Percentiles rank a stretch among this genome's conserved stretches.
Evolutionary conservation across 2,329 filamentous ascomycete species (phyloP).

Genomic region (Colletotrichum musicola): DNA sequence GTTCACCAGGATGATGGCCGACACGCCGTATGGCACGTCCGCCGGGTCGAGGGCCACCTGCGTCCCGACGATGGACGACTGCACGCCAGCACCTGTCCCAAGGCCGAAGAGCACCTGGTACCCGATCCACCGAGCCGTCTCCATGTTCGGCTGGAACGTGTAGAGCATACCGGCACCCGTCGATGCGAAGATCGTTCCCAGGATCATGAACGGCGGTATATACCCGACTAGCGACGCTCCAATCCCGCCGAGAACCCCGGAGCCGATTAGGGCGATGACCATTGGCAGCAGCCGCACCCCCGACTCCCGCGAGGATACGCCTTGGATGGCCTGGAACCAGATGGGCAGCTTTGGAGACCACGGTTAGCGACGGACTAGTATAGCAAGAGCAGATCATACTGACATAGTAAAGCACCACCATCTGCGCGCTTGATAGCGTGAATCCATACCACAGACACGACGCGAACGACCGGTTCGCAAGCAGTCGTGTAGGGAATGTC

Average conservation of each 20-base stretch:
- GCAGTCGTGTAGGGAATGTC: constrained; percentile 2
- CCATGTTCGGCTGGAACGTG: constrained; percentile 13
- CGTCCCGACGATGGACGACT: constrained; percentile 15
- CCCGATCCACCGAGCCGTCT: constrained; percentile 27
- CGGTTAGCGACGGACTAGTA: too few relatives aligned
- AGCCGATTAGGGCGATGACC: constrained; percentile 45
- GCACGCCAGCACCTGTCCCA: constrained; percentile 15
- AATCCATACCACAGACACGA: constrained; percentile 20
- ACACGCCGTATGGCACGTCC: constrained; percentile 11
- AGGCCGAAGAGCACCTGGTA: constrained; percentile 32
- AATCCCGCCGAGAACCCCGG: constrained; percentile 7
- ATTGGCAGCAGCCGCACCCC: constrained; percentile 55
- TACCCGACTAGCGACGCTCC: constrained; percentile 24
- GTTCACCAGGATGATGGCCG: constrained; percentile 20
- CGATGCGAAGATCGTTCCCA: constrained; percentile 16
- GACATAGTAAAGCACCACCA: constrained; percentile 25
- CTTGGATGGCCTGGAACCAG: constrained; percentile 61
- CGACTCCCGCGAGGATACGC: constrained; percentile 53
- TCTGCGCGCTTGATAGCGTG: constrained; percentile 8
- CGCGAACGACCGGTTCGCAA: constrained; percentile 16
- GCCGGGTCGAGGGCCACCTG: constrained; percentile 5
- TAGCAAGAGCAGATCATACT: not conserved
- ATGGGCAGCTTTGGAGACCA: constrained; percentile 49
- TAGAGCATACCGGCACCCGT: constrained; percentile 20
- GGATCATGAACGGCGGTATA: constrained; percentile 22